These are phyloP conservation scores for Xylaria cubensis DNA, from an alignment of 495 filamentous ascomycete genomes.

Conservation along the genomic window DNA sequence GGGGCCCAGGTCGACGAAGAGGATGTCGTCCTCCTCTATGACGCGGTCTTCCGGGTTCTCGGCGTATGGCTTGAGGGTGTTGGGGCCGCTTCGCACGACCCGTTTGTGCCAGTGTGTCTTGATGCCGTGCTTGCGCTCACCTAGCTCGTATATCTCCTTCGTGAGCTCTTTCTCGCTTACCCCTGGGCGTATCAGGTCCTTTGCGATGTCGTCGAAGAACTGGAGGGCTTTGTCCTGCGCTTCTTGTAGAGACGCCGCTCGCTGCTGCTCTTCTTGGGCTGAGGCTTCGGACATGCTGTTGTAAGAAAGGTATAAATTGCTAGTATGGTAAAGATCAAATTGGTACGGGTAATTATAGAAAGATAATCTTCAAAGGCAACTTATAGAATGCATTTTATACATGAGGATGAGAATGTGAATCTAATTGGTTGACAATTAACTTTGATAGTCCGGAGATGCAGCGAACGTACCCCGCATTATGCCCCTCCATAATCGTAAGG, in stretches of 20 bases:
- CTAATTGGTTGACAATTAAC: not conserved
- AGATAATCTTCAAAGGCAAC: too few relatives aligned
- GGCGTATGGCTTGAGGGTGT: conserved; percentile 53
- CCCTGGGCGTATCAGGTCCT: conserved; percentile 52
- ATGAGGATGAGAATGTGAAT: not conserved
- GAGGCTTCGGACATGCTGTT: not conserved
- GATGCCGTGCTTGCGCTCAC: conserved; percentile 50
- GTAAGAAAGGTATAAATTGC: not conserved
- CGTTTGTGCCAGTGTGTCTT: conserved; percentile 60
- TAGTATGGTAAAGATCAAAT: not conserved
- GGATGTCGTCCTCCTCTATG: conserved; percentile 55
- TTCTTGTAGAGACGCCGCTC: not conserved
- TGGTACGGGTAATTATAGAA: not conserved
- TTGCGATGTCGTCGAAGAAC: conserved; percentile 58
- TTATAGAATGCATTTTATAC: not conserved
- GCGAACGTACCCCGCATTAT: not conserved
- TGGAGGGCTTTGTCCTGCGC: conserved; percentile 52
- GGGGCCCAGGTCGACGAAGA: conserved; percentile 57
- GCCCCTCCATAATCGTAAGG: not conserved
- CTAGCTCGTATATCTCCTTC: conserved; percentile 56
- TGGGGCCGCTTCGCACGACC: conserved; percentile 57
- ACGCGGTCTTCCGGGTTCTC: conserved; percentile 58
- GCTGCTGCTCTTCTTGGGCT: not conserved
- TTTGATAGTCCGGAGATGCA: not conserved
- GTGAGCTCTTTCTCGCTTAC: conserved; percentile 55